Conservation (phyloP, 768 basidiomycete species). For the Scleroderma citrinum region DNA sequence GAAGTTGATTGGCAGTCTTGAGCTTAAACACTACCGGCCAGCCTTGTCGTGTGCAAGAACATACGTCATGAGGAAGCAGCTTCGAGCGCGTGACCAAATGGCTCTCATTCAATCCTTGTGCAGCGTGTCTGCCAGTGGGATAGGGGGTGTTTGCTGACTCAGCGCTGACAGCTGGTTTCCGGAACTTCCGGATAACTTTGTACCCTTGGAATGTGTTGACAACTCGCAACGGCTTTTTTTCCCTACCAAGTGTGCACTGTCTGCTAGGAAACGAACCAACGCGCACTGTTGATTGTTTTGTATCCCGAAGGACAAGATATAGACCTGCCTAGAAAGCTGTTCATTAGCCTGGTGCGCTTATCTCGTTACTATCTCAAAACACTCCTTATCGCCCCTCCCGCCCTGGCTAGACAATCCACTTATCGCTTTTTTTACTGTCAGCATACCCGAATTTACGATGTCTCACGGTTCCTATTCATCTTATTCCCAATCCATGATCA, state of each 20-base stretch:
- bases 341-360: slow-evolving; percentile 19
- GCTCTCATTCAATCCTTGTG: too few species aligned
- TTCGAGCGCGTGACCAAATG: too few species aligned
- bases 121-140: too few species aligned
- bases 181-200: too few species aligned
- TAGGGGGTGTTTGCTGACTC: too few species aligned
- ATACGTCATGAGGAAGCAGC: too few species aligned
- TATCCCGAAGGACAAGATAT: not conserved
- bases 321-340: slow-evolving; percentile 23
- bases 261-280: not conserved
- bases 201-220: too few species aligned
- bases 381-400: slow-evolving; percentile 23
- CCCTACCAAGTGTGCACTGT: not conserved
- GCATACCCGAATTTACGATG: slow-evolving; percentile 40
- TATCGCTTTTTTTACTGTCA: slow-evolving; percentile 29
- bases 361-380: slow-evolving; percentile 20
- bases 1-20: too few species aligned
- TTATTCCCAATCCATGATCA: slow-evolving; percentile 72
- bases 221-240: not conserved
- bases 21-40: too few species aligned
- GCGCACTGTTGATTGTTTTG: not conserved
- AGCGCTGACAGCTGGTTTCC: too few species aligned
- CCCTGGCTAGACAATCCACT: slow-evolving; percentile 11
- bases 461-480: slow-evolving; percentile 74
- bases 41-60: too few species aligned